Evolutionary conservation across 2,329 filamentous ascomycete species (phyloP), one percentile per base, ranked within the genome.

Genomic region (Whalleya microplaca): DNA sequence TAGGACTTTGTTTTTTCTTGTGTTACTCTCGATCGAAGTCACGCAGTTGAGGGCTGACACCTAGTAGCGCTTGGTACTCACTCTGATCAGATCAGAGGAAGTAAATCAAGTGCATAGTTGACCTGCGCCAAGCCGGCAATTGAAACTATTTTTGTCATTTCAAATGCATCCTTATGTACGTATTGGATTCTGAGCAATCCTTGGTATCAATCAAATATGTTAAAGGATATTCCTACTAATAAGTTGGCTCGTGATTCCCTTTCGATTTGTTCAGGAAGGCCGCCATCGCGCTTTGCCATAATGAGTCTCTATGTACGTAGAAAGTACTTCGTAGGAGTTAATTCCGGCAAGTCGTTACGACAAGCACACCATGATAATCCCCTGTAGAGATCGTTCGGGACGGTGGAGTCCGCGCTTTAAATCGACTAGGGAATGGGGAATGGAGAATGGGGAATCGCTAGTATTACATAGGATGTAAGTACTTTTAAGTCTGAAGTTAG

Each of bases 341-440:
- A 51, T 29, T 44, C 32, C 27, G 46, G 45, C 20, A 48, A 41
- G 41, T 51, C 23, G 32, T 48, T 32, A 49, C 41, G 44, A 43
- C 44, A 43, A 27, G 41, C 32, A 37, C 32, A 37, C 32, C 32
- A 37, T 16, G 32, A 12, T 37, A 37, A 37, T 37, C 10, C 32
- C 9, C 32, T 14, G 43, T 51, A 51, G 32, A 44, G 37, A 52
- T 41, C 20, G 45, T 42, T 50, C 48, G 48, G 43, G 48, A 50
- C 53, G 45, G 45, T 52, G 53, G 55, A 57, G 55, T 51, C 57
- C 57, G 62, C 51, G 59, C 61, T 64, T 55, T 40, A 50, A 53
- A 55, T 51, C 21, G 48, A 19, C 37, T 51, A 48, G 46, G 41
- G 21, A 49, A 51, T 53, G 4, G 23, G n/a, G n/a, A n/a, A n/a